A percentile compares a stretch with the other conserved stretches of the same genome.
phyloP scores from a whole-genome alignment of 192 early-diverging fungal species.

The Podochytrium sp. region DNA sequence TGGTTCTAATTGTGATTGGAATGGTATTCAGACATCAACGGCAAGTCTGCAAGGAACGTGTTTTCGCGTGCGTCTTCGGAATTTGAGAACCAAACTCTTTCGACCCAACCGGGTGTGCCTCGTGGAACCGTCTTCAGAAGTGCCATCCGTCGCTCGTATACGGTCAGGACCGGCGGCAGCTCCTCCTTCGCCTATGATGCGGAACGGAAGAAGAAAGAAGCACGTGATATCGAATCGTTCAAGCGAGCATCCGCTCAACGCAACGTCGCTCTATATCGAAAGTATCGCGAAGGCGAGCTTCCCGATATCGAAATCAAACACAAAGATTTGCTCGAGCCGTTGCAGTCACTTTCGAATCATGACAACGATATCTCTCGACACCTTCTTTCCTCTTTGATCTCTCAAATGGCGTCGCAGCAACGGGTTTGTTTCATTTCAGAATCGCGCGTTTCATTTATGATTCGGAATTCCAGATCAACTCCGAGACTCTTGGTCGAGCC shows the following conservation, averaged over 20 bases:
- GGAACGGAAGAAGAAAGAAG: conserved; percentile 47
- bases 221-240: conserved; percentile 33
- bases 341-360: conserved; percentile 57
- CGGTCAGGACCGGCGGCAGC: neutral
- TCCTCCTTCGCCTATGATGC: conserved; percentile 49
- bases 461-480: neutral
- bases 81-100: conserved; percentile 4
- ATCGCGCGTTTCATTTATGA: neutral
- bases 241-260: conserved; percentile 49
- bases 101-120: neutral
- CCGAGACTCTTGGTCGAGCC: neutral
- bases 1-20: neutral
- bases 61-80: conserved; percentile 36
- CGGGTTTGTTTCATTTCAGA: neutral
- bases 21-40: conserved; percentile 26
- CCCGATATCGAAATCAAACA: conserved; percentile 77
- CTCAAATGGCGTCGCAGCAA: neutral
- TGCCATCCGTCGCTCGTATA: neutral
- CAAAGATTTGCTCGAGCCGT: conserved; percentile 68
- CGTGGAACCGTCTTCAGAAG: neutral
- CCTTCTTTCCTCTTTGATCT: conserved; percentile 14
- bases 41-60: conserved; percentile 19
- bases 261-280: conserved; percentile 63
- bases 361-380: conserved; percentile 66
- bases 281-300: conserved; percentile 73